These are phyloP conservation scores for Mixia osmundae DNA, from an alignment of 1,284 basidiomycete species.

Conservation along the genomic window DNA sequence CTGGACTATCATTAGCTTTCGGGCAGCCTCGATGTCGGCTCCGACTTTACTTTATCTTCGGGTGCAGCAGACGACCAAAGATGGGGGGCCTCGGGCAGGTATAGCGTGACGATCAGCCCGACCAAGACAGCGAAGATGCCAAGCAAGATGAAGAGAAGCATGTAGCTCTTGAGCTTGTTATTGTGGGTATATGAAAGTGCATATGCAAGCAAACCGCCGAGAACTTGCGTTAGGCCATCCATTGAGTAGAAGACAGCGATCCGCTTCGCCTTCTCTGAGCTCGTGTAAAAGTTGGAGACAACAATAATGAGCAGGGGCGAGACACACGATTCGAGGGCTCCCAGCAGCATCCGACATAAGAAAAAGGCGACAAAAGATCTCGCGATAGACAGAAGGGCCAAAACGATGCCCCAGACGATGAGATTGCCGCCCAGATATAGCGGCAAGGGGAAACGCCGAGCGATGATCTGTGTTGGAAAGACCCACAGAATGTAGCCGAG, in stretches of 20 bases:
- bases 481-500: slow-evolving; percentile 4
- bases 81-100: too few relatives aligned
- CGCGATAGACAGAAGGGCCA: neutral
- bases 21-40: too few relatives aligned
- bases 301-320: slow-evolving; percentile 1
- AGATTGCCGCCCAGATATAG: slow-evolving; percentile 2
- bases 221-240: neutral
- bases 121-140: neutral
- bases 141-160: too few relatives aligned
- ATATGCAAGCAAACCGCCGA: slow-evolving; percentile 1
- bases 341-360: slow-evolving; percentile 2
- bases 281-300: slow-evolving; percentile 1
- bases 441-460: slow-evolving; percentile 1
- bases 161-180: slow-evolving; percentile 1
- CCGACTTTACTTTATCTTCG: too few relatives aligned
- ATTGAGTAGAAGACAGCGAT: slow-evolving; percentile 1
- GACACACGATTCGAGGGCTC: slow-evolving; percentile 1
- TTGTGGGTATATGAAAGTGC: neutral
- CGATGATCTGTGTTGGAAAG: slow-evolving; percentile 2
- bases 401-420: slow-evolving; percentile 5
- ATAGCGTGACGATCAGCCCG: slow-evolving; percentile 1
- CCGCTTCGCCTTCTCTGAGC: neutral
- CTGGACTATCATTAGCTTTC: too few relatives aligned
- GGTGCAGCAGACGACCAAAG: too few relatives aligned
- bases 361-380: slow-evolving; percentile 1